A percentile compares a stretch with the other conserved stretches of the same genome.
These are phyloP conservation scores for Lophiotrema nucula DNA, from an alignment of 495 filamentous ascomycete species.

Conservation along the genomic window DNA sequence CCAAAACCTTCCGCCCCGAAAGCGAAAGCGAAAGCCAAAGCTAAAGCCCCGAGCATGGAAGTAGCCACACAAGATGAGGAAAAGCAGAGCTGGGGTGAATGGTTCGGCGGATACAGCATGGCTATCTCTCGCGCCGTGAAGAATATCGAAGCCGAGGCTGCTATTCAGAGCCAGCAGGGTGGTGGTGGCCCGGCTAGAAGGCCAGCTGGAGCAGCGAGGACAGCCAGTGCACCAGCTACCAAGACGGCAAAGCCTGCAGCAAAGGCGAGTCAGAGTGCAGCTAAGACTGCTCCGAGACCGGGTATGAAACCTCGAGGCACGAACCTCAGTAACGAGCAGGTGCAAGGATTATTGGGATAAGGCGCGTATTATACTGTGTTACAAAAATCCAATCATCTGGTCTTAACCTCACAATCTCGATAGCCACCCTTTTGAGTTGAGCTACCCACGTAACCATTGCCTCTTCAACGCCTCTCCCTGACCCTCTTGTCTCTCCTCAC, in stretches of 20 bases:
- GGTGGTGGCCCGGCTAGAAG: background rate
- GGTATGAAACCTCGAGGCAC: slow-evolving; percentile 12
- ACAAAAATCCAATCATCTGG: no score
- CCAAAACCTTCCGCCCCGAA: background rate
- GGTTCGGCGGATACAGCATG: slow-evolving; percentile 35
- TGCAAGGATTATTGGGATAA: slow-evolving; percentile 20
- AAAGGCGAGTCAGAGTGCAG: background rate
- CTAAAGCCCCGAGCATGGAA: background rate
- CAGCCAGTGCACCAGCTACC: slow-evolving; percentile 7
- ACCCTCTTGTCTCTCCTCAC: background rate
- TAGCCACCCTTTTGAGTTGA: background rate
- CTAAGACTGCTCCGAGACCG: background rate
- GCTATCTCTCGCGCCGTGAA: slow-evolving; percentile 30
- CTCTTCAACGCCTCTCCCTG: background rate
- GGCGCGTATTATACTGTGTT: background rate
- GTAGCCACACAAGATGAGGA: background rate
- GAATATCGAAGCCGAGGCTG: slow-evolving; percentile 31
- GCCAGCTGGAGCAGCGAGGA: slow-evolving; percentile 2
- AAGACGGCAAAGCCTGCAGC: background rate
- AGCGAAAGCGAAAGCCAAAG: background rate
- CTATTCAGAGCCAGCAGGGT: slow-evolving; percentile 20
- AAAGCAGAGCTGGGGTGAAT: slow-evolving; percentile 28
- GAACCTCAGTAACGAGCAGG: slow-evolving; percentile 28
- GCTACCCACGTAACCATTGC: no score
- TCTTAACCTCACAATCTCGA: no score